Conservation (phyloP, 1,284 basidiomycete species). For the Stereum hirsutum region DNA sequence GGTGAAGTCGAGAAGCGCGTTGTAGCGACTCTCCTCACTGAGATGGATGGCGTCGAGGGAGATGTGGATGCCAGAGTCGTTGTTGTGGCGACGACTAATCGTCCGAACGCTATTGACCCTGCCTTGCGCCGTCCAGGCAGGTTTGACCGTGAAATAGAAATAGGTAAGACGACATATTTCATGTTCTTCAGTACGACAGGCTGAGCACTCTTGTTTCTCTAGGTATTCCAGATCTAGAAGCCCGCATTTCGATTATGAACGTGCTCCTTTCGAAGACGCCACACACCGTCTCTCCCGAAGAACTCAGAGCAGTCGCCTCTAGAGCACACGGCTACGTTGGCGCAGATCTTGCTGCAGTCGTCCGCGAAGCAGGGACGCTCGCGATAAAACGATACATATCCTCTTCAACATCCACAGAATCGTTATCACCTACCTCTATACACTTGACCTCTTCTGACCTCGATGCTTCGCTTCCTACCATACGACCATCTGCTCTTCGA, state of each 20-base stretch:
- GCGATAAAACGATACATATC: slow-evolving; percentile 82
- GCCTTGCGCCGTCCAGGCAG: slow-evolving; percentile 90
- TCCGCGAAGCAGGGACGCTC: slow-evolving; percentile 87
- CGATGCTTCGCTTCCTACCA: slow-evolving; percentile 59
- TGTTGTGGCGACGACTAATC: slow-evolving; percentile 95
- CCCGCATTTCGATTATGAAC: slow-evolving; percentile 75
- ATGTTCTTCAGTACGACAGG: neutral
- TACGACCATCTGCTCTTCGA: slow-evolving; percentile 91
- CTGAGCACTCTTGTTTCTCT: slow-evolving; percentile 6
- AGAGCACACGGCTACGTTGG: slow-evolving; percentile 96
- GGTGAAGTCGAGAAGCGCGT: slow-evolving; percentile 95
- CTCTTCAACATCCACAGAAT: slow-evolving; percentile 15
- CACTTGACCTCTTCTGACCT: slow-evolving; percentile 59
- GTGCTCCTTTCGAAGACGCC: slow-evolving; percentile 81
- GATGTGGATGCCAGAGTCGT: slow-evolving; percentile 61
- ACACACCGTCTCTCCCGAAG: slow-evolving; percentile 51
- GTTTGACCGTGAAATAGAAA: slow-evolving; percentile 96
- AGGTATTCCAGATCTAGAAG: slow-evolving; percentile 86
- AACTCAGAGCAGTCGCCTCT: slow-evolving; percentile 62
- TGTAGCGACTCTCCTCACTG: slow-evolving; percentile 90
- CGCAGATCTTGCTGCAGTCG: slow-evolving; percentile 87
- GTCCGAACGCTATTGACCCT: slow-evolving; percentile 96
- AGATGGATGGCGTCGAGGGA: slow-evolving; percentile 89
- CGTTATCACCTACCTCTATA: slow-evolving; percentile 13
- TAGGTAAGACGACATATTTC: slow-evolving; percentile 45